Percentiles rank a stretch among this genome's conserved stretches.
Conservation (phyloP, 345 rosid genomes). For the Populus davidiana region DNA sequence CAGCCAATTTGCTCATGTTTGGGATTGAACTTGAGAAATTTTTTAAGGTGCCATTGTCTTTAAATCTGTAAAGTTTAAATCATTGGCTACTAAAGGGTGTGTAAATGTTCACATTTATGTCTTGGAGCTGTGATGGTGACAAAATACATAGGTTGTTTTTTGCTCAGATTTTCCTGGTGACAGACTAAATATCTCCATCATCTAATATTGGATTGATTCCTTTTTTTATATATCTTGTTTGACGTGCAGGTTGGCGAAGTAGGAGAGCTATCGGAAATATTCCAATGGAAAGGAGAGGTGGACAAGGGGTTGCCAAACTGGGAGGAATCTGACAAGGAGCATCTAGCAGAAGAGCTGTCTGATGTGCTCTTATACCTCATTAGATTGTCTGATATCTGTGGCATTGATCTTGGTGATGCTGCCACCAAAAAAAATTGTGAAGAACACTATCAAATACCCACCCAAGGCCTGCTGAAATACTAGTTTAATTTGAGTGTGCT, state of each 20-base stretch:
- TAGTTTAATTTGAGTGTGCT: not conserved
- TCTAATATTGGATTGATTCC: not conserved
- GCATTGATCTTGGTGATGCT: constrained; percentile 46
- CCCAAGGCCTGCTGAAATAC: constrained; percentile 12
- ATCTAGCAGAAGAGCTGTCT: constrained; percentile 49
- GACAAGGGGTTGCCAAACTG: constrained; percentile 45
- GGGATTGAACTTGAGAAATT: not conserved
- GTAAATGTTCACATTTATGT: not conserved
- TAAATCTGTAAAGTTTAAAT: not conserved
- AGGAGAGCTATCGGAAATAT: constrained; percentile 34
- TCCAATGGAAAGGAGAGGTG: constrained; percentile 59
- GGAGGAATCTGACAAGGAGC: constrained; percentile 44
- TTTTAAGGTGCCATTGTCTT: not conserved
- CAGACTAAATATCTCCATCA: not conserved
- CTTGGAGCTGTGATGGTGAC: not conserved
- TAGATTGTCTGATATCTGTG: constrained; percentile 47
- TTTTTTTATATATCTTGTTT: no score
- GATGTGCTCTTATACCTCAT: constrained; percentile 51
- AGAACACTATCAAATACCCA: constrained; percentile 48
- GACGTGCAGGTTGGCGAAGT: constrained; percentile 43
- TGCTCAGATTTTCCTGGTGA: not conserved
- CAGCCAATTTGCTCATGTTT: not conserved
- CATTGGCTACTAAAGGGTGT: not conserved
- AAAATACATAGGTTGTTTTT: not conserved
- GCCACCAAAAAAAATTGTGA: constrained; percentile 38